These are phyloP conservation scores for Lipomyces yamadae DNA, from an alignment of 805 yeast genomes.

Conservation along the genomic window DNA sequence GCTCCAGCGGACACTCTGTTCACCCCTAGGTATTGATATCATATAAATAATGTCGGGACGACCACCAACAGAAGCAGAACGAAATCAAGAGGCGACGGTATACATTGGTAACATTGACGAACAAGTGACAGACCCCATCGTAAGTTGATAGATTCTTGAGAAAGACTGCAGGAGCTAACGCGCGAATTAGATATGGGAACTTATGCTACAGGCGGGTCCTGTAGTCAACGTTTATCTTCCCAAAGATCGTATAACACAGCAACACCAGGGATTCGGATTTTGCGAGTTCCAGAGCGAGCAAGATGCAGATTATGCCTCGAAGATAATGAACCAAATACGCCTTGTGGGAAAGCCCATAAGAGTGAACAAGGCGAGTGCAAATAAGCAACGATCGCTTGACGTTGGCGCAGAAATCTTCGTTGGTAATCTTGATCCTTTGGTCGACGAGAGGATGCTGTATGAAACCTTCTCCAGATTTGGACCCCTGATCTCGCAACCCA, in stretches of 20 bases:
- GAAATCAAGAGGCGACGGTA: slow-evolving; percentile 66
- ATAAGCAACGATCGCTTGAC: slow-evolving; percentile 43
- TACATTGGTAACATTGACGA: slow-evolving; percentile 85
- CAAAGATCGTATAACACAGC: slow-evolving; percentile 68
- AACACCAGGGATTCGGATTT: slow-evolving; percentile 88
- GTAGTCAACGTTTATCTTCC: slow-evolving; percentile 73
- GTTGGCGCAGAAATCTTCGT: slow-evolving; percentile 73
- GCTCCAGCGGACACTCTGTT: too few species aligned
- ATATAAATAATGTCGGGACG: slow-evolving; percentile 22
- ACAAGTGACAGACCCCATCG: slow-evolving; percentile 66
- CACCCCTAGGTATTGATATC: neutral
- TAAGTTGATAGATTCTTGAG: slow-evolving; percentile 11
- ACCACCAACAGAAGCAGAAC: slow-evolving; percentile 50
- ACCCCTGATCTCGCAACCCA: slow-evolving; percentile 55
- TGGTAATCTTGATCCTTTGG: slow-evolving; percentile 68
- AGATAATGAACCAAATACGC: slow-evolving; percentile 62
- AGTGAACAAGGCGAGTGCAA: slow-evolving; percentile 57
- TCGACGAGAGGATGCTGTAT: slow-evolving; percentile 61
- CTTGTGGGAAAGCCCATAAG: slow-evolving; percentile 66
- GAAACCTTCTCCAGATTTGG: slow-evolving; percentile 76
- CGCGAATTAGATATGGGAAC: slow-evolving; percentile 61
- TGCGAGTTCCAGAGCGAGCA: slow-evolving; percentile 63
- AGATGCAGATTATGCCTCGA: slow-evolving; percentile 74
- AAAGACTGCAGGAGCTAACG: neutral
- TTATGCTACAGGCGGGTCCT: slow-evolving; percentile 85